Base-by-base conservation (phyloP, 768 basidiomycete genomes). In the Tylopilus rubrobrunneus region DNA sequence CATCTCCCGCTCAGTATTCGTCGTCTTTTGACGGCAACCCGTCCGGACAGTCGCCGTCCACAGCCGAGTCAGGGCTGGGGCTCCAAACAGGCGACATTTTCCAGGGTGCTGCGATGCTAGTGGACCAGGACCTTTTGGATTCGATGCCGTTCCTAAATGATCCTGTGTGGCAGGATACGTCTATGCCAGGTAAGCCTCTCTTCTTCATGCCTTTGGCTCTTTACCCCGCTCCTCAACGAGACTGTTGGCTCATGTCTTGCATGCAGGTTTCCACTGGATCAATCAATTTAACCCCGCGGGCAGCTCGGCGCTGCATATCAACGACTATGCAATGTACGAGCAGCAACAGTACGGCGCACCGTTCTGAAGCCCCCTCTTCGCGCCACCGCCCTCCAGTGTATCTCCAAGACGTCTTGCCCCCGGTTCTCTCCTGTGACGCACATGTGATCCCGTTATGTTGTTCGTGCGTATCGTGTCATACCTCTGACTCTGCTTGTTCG, bases 61-160 rank as follows among this genome's bases (percentile, higher is more conserved):
- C 41, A 8, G 15, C 11, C 1, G 61, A 60, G 14, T 1, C 36
- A 0, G 56, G 55, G 12, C 39, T 58, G 25, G 65, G 45, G 52
- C 60, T 45, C 36, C 59, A 72, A 2, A 70, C 77, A 4, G 14
- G 62, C 4, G 66, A 69, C 23, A 76, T 80, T 59, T 80, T 83
- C 69, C 74, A 79, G 36, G 45, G 43, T 19, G 11, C 57, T n/a
- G 74, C 81, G 1, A 72, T 85, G 59, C 76, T 77, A 2, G 83
- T 83, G 59, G 83, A 87, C 59, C 71, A 74, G 17, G 81, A 82
- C 39, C 77, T 86, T 27, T 60, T 86, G 66, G 79, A 84, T 50
- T 81, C 82, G 25, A 78, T 85, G 62, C 82, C 84, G 59, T 76
- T 80, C 29, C 64, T 86, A 61, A 71, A 76, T 15, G 78, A 84